Evolutionary conservation across 306 rosid genomes (phyloP), one percentile per base, ranked within the genome.

Genomic region (Inga leiocalycina): DNA sequence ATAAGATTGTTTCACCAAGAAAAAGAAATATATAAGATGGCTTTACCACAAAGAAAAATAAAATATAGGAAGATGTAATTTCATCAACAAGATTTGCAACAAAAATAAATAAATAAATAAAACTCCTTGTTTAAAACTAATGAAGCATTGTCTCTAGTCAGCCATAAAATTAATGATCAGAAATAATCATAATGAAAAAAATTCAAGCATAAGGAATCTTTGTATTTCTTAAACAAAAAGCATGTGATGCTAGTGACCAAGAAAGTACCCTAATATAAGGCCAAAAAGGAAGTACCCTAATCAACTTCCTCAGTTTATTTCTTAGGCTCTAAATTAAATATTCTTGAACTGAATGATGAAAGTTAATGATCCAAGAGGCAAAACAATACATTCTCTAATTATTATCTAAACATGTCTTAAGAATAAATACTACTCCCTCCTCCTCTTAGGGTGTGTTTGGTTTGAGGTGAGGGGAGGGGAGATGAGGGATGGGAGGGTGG

Each of bases 81-180:
- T 32, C 71, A 5, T 32, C 8, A 66, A 66, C 22, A 6, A 66
- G 44, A 4, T 2, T 4, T 49, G 52, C 15, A 46, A 44, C 8
- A 7, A 10, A 49, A 2, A 27, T 27, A n/a, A 56, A 56, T 0
- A 3, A 3, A 69, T 45, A 66, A 59, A 62, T 37, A 59, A 3
- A 19, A 39, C 10, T 45, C 52, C 51, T 17, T 71, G 45, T 85
- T 71, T 76, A 81, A 71, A 77, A 35, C 37, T 52, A 71, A 45
- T 76, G 54, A 80, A 85, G 22, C 68, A 80, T 62, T 15, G 74
- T n/a, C 35, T 10, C 8, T 10, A 49, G 49, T 32, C 82, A 81
- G 80, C 88, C 74, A 48, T 30, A 61, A 78, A 77, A 8, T 30
- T 32, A 76, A 85, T 85, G 27, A 80, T 85, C 15, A 34, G 74